phyloP scores from a whole-genome alignment of 805 yeast species.

The Kodamaea hsintzibuensis region DNA sequence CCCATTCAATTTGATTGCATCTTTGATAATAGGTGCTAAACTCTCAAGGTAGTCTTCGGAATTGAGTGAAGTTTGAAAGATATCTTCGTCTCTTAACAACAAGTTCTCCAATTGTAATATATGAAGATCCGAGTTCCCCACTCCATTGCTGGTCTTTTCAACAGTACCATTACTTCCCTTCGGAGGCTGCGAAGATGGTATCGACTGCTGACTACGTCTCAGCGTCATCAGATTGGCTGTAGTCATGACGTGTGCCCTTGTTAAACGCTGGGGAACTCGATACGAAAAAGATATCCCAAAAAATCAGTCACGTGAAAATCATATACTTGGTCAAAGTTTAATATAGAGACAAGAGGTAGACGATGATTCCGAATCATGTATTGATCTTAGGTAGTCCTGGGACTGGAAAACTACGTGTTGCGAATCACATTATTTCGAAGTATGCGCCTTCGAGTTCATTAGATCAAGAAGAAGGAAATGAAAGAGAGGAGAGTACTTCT shows the following conservation, averaged over 20 bases:
- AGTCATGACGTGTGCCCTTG: neutral
- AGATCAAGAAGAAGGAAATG: too few species aligned
- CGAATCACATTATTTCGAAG: constrained; percentile 11
- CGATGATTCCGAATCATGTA: constrained; percentile 35
- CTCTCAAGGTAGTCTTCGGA: constrained; percentile 78
- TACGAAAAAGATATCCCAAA: neutral
- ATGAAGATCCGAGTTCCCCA: constrained; percentile 16
- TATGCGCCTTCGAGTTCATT: neutral
- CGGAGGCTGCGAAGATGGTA: neutral
- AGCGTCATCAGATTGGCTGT: neutral
- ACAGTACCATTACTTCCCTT: neutral
- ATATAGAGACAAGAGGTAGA: neutral
- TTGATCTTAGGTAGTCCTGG: constrained; percentile 46
- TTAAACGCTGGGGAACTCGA: neutral
- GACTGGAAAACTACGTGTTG: constrained; percentile 39
- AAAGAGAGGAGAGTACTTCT: constrained; percentile 6
- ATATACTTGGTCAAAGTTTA: neutral
- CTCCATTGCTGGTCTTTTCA: neutral
- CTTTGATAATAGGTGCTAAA: constrained; percentile 71
- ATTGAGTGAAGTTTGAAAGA: constrained; percentile 46
- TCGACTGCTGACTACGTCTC: constrained; percentile 4
- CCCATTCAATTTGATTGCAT: constrained; percentile 55
- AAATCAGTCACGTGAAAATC: neutral
- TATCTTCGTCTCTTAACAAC: constrained; percentile 42
- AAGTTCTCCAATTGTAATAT: constrained; percentile 37